These are phyloP conservation scores for Leptographium radiaticola DNA, from an alignment of 2,329 filamentous ascomycete species.

Conservation along the genomic window DNA sequence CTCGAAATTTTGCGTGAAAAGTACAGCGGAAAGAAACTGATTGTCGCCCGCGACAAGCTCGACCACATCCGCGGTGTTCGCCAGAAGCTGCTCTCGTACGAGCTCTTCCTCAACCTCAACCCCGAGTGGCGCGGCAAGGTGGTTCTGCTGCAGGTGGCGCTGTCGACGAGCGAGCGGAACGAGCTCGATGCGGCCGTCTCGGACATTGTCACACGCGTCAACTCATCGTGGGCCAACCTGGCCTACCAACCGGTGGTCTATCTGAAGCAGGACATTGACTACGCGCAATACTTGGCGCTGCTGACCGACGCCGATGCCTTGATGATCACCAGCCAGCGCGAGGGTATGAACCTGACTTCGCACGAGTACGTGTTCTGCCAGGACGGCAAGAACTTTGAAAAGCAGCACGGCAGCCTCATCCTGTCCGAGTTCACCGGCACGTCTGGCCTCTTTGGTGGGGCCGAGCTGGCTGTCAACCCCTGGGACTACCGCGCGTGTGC, in stretches of 20 bases:
- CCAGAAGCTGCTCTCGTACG: constrained; percentile 84
- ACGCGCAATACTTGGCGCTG: constrained; percentile 83
- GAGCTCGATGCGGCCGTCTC: constrained; percentile 81
- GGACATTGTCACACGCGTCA: constrained; percentile 89
- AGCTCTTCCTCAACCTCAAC: constrained; percentile 87
- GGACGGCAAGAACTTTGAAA: constrained; percentile 59
- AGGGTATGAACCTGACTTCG: constrained; percentile 93
- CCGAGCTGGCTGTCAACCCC: constrained; percentile 79
- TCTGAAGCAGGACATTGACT: constrained; percentile 87
- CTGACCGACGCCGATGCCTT: constrained; percentile 80
- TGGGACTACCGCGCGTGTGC: constrained; percentile 90
- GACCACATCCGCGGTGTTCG: constrained; percentile 85
- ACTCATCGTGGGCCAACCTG: constrained; percentile 79
- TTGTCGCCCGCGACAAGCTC: constrained; percentile 88
- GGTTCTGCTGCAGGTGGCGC: constrained; percentile 86
- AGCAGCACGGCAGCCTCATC: constrained; percentile 80
- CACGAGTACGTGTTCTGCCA: constrained; percentile 93
- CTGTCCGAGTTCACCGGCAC: constrained; percentile 93
- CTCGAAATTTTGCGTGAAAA: constrained; percentile 67
- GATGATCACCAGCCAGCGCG: constrained; percentile 89
- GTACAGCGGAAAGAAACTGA: constrained; percentile 78
- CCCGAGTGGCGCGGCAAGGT: constrained; percentile 80
- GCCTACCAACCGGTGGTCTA: constrained; percentile 90
- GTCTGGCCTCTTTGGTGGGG: constrained; percentile 67
- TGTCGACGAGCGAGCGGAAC: constrained; percentile 76